Conservation (phyloP, 2,329 filamentous ascomycete species). For the Setomelanomma holmii region DNA sequence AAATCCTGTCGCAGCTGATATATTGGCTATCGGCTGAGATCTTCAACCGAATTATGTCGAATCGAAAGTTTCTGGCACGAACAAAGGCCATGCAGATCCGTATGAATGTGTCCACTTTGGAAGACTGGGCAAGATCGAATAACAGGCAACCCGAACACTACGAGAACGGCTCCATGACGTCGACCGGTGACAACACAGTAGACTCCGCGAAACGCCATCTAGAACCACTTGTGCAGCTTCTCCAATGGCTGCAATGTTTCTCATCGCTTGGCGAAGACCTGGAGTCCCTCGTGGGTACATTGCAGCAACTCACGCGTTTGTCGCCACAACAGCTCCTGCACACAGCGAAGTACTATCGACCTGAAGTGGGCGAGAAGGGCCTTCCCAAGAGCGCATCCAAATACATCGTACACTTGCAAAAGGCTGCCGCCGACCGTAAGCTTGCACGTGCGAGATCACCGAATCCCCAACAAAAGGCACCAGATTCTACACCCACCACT, state of each 20-base stretch:
- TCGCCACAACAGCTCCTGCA: slow-evolving; percentile 90
- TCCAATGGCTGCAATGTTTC: slow-evolving; percentile 98
- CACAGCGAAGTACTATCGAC: slow-evolving; percentile 88
- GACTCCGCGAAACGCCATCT: slow-evolving; percentile 86
- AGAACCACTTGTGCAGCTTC: slow-evolving; percentile 86
- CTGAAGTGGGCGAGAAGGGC: slow-evolving; percentile 93
- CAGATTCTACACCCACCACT: slow-evolving; percentile 39
- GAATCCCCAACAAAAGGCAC: slow-evolving; percentile 45
- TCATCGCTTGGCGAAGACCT: slow-evolving; percentile 91
- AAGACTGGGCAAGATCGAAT: slow-evolving; percentile 95
- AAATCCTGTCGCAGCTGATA: slow-evolving; percentile 89
- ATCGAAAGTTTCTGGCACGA: slow-evolving; percentile 88
- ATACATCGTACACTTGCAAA: slow-evolving; percentile 81
- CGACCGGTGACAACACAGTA: slow-evolving; percentile 84
- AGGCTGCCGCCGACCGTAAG: slow-evolving; percentile 66
- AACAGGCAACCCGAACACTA: slow-evolving; percentile 95
- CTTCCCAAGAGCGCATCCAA: slow-evolving; percentile 87
- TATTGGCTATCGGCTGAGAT: slow-evolving; percentile 97
- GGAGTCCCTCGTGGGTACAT: slow-evolving; percentile 84
- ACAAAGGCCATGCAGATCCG: slow-evolving; percentile 99
- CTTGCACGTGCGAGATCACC: slow-evolving; percentile 41
- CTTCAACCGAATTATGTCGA: slow-evolving; percentile 98
- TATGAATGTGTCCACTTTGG: slow-evolving; percentile 94
- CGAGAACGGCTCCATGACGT: slow-evolving; percentile 86
- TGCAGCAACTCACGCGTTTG: slow-evolving; percentile 86